phyloP scores from a whole-genome alignment of 805 yeast species.

The Ascoidea rubescens region DNA sequence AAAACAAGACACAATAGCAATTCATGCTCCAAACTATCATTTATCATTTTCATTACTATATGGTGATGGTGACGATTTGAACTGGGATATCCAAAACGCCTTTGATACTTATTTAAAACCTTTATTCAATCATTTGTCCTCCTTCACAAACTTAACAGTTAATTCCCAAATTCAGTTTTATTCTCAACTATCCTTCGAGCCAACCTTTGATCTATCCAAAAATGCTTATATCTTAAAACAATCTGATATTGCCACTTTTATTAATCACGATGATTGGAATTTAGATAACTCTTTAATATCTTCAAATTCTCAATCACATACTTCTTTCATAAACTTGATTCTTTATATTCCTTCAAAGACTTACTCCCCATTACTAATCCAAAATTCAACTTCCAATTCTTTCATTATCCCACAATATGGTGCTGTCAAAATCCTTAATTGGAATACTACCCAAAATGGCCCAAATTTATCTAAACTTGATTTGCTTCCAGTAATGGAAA shows the following conservation, averaged over 20 bases:
- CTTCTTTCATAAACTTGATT: conserved; percentile 56
- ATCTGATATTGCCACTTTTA: conserved; percentile 23
- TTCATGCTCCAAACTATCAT: conserved; percentile 45
- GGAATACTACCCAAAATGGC: conserved; percentile 14
- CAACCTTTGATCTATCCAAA: conserved; percentile 4
- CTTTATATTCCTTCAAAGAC: conserved; percentile 45
- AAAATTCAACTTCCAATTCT: conserved; percentile 30
- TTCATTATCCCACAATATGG: conserved; percentile 87
- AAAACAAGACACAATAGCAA: conserved; percentile 14
- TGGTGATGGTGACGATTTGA: conserved; percentile 52
- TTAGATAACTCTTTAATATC: conserved; percentile 31
- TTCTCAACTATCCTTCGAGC: conserved; percentile 24
- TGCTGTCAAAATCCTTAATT: conserved; percentile 46
- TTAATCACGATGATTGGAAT: conserved; percentile 82
- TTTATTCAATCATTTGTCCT: conserved; percentile 34
- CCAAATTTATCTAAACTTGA: conserved; percentile 9
- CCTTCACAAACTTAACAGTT: conserved; percentile 56
- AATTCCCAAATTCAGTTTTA: conserved; percentile 71
- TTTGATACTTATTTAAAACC: conserved; percentile 38
- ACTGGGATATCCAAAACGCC: conserved; percentile 61
- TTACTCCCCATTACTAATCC: conserved; percentile 34
- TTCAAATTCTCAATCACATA: conserved; percentile 39
- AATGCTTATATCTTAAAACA: conserved; percentile 22
- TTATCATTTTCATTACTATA: conserved; percentile 62
- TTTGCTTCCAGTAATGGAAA: conserved; percentile 44